phyloP scores from a whole-genome alignment of 2,329 filamentous ascomycete species.

The Fusarium sp. region DNA sequence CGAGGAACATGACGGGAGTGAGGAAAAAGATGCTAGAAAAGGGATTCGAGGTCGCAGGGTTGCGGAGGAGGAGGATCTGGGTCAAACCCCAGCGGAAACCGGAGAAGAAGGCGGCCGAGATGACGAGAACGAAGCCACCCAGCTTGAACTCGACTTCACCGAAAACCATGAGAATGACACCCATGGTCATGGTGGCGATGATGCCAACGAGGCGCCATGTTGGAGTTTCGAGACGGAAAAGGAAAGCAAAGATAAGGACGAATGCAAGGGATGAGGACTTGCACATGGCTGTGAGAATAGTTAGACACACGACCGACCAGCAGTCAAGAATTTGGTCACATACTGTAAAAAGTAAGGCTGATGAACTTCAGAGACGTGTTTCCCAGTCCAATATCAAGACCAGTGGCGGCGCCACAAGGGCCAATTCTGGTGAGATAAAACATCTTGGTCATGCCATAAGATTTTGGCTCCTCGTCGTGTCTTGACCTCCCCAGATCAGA shows the following conservation, averaged over 20 bases:
- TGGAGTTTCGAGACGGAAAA: slow-evolving; percentile 90
- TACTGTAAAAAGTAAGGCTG: slow-evolving; percentile 94
- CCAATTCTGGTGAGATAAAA: slow-evolving; percentile 95
- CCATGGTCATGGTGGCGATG: slow-evolving; percentile 90
- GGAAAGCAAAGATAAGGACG: slow-evolving; percentile 92
- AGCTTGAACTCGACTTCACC: slow-evolving; percentile 92
- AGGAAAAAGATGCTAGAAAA: slow-evolving; percentile 98
- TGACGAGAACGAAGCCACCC: slow-evolving; percentile 90
- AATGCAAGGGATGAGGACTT: slow-evolving; percentile 97
- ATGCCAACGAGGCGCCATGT: slow-evolving; percentile 88
- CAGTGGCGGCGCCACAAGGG: slow-evolving; percentile 92
- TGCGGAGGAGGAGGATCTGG: slow-evolving; percentile 92
- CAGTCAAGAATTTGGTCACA: slow-evolving; percentile 44
- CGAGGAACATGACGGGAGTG: slow-evolving; percentile 95
- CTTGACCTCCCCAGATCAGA: slow-evolving; percentile 64
- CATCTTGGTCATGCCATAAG: slow-evolving; percentile 81
- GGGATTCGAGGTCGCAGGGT: slow-evolving; percentile 94
- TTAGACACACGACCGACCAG: neutral
- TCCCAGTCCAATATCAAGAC: slow-evolving; percentile 93
- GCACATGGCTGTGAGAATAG: slow-evolving; percentile 80
- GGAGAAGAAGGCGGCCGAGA: slow-evolving; percentile 92
- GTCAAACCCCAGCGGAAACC: slow-evolving; percentile 99
- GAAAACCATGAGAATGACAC: slow-evolving; percentile 98
- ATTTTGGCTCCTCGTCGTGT: slow-evolving; percentile 65
- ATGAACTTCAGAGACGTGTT: slow-evolving; percentile 98